phyloP scores from a whole-genome alignment of 1,284 basidiomycete species.

The Mycena sp. region DNA sequence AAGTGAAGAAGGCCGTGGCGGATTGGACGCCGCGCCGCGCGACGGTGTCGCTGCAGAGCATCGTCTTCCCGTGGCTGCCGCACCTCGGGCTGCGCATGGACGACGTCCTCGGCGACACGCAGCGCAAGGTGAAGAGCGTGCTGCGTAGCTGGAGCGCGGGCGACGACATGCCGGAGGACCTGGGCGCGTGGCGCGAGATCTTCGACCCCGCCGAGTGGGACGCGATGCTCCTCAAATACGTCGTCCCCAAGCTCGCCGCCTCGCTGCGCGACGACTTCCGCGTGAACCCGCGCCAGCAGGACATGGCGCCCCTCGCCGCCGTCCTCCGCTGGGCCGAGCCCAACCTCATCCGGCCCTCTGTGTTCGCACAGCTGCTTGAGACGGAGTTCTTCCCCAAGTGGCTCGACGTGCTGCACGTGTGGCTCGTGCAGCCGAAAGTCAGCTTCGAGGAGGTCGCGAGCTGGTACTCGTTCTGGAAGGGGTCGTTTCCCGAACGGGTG shows the following conservation, averaged over 20 bases:
- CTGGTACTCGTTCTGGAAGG: slow-evolving; percentile 94
- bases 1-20: slow-evolving; percentile 86
- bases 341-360: slow-evolving; percentile 76
- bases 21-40: slow-evolving; percentile 82
- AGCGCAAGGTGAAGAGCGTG: slow-evolving; percentile 84
- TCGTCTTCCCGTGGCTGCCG: slow-evolving; percentile 97
- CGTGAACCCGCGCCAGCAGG: slow-evolving; percentile 90
- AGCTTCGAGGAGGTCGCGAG: slow-evolving; percentile 91
- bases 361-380: slow-evolving; percentile 86
- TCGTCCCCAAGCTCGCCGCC: slow-evolving; percentile 90
- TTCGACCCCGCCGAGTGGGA: slow-evolving; percentile 91
- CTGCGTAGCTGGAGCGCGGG: slow-evolving; percentile 84
- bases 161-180: slow-evolving; percentile 81
- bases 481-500: slow-evolving; percentile 78
- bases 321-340: slow-evolving; percentile 84
- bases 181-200: slow-evolving; percentile 84
- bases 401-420: slow-evolving; percentile 91
- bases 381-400: slow-evolving; percentile 96
- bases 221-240: slow-evolving; percentile 86
- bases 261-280: slow-evolving; percentile 85
- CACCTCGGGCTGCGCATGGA: slow-evolving; percentile 85
- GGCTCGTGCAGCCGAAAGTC: slow-evolving; percentile 87
- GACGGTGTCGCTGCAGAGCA: slow-evolving; percentile 73
- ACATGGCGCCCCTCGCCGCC: slow-evolving; percentile 84
- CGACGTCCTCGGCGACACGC: slow-evolving; percentile 85